Base-by-base conservation (phyloP, 1,284 basidiomycete species). In the Peniophora sp. region DNA sequence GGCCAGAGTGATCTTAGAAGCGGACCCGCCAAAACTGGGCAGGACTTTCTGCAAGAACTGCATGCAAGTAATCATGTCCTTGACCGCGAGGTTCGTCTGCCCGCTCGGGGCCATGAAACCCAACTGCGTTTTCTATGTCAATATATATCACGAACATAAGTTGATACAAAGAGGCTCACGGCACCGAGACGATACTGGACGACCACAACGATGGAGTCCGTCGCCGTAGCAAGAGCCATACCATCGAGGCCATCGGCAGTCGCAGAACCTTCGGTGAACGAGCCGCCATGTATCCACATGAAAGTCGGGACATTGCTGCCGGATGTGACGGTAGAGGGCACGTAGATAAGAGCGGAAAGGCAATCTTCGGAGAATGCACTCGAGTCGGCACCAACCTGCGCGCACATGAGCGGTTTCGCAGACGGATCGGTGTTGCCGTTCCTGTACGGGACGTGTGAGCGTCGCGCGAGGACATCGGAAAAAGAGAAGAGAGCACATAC, bases 221-320 rank as follows among this genome's bases (percentile, higher is more conserved):
- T 88, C 3, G 79, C 75, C 3, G 72, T 61, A 1, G 92, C 91
- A 9, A 95, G 75, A 2, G 72, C 74, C 1, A 86, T 83, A 0
- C 89, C 92, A 64, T 95, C 88, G 3, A 96, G 69, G 11, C 87
- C 90, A 12, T 86, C 74, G 14, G 71, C 79, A 3, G 80, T 82
- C 0, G 86, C 83, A 14, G 84, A 84, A 8, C 93, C 92, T 3
- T 71, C 58, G 41, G 79, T 66, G 64, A 90, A 92, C 0, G 90
- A 92, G 27, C 93, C 92, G 14, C 93, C 93, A 58, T 92, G 92
- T 48, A 93, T 74, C 88, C 87, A 91, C 54, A 88, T 67, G 53
- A 89, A 63, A 0, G 80, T 78, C 2, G 87, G 75, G 0, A 73
- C 74, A 42, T 64, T 60, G 54, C 67, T 73, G 8, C 44, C 55